These are phyloP conservation scores for Cyclostephanos tholiformis DNA, from an alignment of 108 stramenopile species.

Conservation along the genomic window DNA sequence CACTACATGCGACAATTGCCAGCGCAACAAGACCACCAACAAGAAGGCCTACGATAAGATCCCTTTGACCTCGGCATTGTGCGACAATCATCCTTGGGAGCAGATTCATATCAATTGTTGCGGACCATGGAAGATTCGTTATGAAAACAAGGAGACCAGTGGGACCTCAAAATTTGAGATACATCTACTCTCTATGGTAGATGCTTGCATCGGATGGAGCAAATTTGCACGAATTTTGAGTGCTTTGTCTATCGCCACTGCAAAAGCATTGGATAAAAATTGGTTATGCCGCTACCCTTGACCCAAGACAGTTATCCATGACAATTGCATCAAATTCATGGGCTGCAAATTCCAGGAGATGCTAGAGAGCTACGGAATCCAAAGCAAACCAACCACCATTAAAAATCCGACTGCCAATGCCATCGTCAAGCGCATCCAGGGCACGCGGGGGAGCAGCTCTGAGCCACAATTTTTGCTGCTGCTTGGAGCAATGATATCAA, in stretches of 20 bases:
- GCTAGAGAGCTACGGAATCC: too few species aligned
- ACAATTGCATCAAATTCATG: too few species aligned
- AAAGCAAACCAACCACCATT: constrained; percentile 35
- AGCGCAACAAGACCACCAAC: too few species aligned
- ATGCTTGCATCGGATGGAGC: not conserved
- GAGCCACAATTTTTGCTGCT: not conserved
- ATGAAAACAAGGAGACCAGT: not conserved
- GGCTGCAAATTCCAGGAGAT: too few species aligned
- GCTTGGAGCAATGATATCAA: not conserved
- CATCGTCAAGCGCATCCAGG: constrained; percentile 52
- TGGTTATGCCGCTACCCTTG: too few species aligned
- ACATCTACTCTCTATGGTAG: not conserved
- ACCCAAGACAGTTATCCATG: too few species aligned
- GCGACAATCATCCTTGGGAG: constrained; percentile 14
- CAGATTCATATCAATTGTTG: constrained; percentile 9
- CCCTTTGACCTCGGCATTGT: too few species aligned
- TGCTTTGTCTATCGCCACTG: too few species aligned
- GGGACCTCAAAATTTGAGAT: not conserved
- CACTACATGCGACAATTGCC: too few species aligned
- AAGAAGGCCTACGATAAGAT: too few species aligned
- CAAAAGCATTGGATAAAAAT: too few species aligned
- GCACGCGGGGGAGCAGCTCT: constrained; percentile 3
- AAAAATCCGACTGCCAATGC: constrained; percentile 54
- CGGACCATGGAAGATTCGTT: constrained; percentile 11
- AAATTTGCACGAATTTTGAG: constrained; percentile 30